These are phyloP conservation scores for Paramecium caudatum DNA, from an alignment of 73 alveolate species.

Conservation along the genomic window DNA sequence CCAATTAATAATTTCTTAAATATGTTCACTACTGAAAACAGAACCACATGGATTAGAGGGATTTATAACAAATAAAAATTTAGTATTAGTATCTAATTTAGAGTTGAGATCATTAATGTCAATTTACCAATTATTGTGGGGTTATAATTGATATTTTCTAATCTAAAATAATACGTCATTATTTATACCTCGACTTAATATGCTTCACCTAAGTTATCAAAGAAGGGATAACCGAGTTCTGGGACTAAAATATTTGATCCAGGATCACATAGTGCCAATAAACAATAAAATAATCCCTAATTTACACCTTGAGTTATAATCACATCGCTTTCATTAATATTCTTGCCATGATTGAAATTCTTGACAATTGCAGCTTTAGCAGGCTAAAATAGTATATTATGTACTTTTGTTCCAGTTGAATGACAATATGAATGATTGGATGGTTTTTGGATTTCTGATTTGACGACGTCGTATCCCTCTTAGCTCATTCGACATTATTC, in stretches of 20 bases:
- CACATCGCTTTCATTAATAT: slow-evolving; percentile 82
- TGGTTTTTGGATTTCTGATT: slow-evolving; percentile 31
- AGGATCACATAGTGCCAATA: slow-evolving; percentile 82
- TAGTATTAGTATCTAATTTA: slow-evolving; percentile 81
- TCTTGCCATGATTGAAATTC: slow-evolving; percentile 6
- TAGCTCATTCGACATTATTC: slow-evolving; percentile 56
- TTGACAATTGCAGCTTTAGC: slow-evolving; percentile 70
- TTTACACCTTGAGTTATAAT: slow-evolving; percentile 86
- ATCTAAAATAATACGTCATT: slow-evolving; percentile 77
- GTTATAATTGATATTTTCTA: slow-evolving; percentile 81
- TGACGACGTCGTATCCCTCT: slow-evolving; percentile 62
- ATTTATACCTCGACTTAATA: slow-evolving; percentile 62
- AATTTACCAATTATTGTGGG: slow-evolving; percentile 87
- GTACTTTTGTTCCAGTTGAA: slow-evolving; percentile 68
- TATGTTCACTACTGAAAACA: slow-evolving; percentile 83
- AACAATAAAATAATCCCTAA: slow-evolving; percentile 81
- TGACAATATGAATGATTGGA: slow-evolving; percentile 52
- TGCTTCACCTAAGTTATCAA: slow-evolving; percentile 37
- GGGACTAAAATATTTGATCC: slow-evolving; percentile 92
- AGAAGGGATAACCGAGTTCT: slow-evolving; percentile 89
- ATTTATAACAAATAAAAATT: slow-evolving; percentile 82
- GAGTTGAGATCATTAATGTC: slow-evolving; percentile 78
- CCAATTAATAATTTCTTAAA: slow-evolving; percentile 80
- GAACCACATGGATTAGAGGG: slow-evolving; percentile 95
- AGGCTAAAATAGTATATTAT: not conserved